Percentiles rank a stretch among this genome's conserved stretches.
Conservation (phyloP, 768 basidiomycete species). For the Suillus subalutaceus region DNA sequence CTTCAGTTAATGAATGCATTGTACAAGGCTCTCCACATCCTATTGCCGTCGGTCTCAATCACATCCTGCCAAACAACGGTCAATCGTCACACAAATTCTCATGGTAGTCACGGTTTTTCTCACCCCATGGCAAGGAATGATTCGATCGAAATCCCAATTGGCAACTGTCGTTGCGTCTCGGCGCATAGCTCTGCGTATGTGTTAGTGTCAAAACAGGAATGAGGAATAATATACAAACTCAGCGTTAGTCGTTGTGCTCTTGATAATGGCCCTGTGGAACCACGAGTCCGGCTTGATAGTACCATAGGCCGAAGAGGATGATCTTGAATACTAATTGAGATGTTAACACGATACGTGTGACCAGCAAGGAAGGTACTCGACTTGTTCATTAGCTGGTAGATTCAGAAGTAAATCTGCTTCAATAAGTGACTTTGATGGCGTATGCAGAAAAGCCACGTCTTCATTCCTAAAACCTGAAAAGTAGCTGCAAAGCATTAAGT, state of each 20-base stretch:
- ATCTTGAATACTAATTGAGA: conserved; percentile 39
- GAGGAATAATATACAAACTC: conserved; percentile 24
- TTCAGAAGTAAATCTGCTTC: conserved; percentile 86
- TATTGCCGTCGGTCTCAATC: conserved; percentile 62
- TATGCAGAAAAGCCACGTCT: conserved; percentile 84
- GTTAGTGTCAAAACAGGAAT: conserved; percentile 6
- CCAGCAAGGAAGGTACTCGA: conserved; percentile 24
- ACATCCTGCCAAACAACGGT: conserved; percentile 45
- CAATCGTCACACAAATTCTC: conserved; percentile 9
- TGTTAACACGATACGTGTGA: background rate
- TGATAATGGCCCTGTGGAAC: conserved; percentile 30
- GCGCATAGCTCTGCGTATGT: conserved; percentile 50
- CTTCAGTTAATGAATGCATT: conserved; percentile 28
- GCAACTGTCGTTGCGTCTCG: conserved; percentile 66
- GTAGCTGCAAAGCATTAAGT: conserved; percentile 45
- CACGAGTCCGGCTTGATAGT: conserved; percentile 34
- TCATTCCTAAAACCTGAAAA: conserved; percentile 74
- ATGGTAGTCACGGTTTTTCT: conserved; percentile 15
- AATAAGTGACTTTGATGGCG: conserved; percentile 68
- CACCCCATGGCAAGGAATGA: conserved; percentile 74
- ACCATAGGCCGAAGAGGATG: conserved; percentile 30
- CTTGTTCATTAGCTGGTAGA: conserved; percentile 78
- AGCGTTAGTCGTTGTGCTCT: conserved; percentile 24
- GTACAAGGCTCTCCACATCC: conserved; percentile 54
- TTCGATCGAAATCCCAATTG: conserved; percentile 72